Evolutionary conservation across 257 asterid genomes (phyloP), one percentile per base, ranked within the genome.

Genomic region (Salvia rosmarinus): DNA sequence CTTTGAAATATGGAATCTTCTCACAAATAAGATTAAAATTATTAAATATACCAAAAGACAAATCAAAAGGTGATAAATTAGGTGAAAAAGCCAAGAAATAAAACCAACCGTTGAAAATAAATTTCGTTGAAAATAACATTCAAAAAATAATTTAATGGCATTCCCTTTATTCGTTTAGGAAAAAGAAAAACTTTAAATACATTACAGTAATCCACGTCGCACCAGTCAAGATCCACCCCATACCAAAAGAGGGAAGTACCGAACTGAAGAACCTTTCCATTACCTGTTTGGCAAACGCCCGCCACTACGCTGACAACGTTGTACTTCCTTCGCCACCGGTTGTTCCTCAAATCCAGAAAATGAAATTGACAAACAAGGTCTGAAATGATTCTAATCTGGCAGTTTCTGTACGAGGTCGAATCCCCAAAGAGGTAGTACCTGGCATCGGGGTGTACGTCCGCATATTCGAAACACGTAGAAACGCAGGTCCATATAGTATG

Each of bases 401-500:
- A 14, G 6, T 17, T 44, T 44, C 4, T 12, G 50, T 44, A 44
- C 50, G n/a, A 44, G 50, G 50, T 44, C 1, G 19, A n/a, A 44
- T 1, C 6, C 50, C 50, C 37, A 32, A 44, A 44, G 5, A 14
- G 55, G 61, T 14, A 42, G 82, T 78, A 78, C 82, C 60, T 37
- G n/a, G 73, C 79, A 23, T 35, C 46, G 40, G 54, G 76, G 39
- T 56, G 82, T 73, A 78, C 76, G 0, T 54, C 62, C 25, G 34
- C 62, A 67, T 67, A 73, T 51, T 13, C 55, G 59, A 67, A 6
- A 37, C 35, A 72, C 81, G 69, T 56, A 51, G 68, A 80, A 49
- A 67, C 77, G 67, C 74, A 28, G 77, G 37, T 67, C 75, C 35
- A 39, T 52, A 67, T 57, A 55, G 47, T 75, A 67, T 50, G 70